Conservation (phyloP, 1,284 basidiomycete species). For the Earliella scabrosa region DNA sequence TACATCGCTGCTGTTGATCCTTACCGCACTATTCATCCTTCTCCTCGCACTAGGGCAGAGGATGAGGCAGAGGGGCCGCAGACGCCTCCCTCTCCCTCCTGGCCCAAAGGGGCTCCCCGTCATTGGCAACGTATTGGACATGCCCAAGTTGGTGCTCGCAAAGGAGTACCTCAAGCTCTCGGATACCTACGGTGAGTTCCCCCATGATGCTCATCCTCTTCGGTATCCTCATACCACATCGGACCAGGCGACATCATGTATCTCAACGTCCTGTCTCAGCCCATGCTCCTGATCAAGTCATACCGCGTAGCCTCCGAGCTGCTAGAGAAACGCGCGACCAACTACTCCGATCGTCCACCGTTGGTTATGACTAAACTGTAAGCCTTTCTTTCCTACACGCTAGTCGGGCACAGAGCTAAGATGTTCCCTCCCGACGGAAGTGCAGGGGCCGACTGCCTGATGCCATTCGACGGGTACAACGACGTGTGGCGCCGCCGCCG, state of each 20-base stretch:
- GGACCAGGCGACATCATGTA: constrained; percentile 10
- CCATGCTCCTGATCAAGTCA: constrained; percentile 9
- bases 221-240: not conserved
- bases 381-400: not conserved
- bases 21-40: too few relatives aligned
- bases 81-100: too few relatives aligned
- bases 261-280: constrained; percentile 7
- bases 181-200: not conserved
- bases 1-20: too few relatives aligned
- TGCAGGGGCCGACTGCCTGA: not conserved
- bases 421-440: too few relatives aligned
- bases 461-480: not conserved
- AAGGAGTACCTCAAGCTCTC: constrained; percentile 1
- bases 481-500: not conserved
- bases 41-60: too few relatives aligned
- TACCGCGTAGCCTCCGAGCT: constrained; percentile 1
- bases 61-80: too few relatives aligned
- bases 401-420: too few relatives aligned
- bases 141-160: not conserved
- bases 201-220: too few relatives aligned
- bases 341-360: constrained; percentile 21
- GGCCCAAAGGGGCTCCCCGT: constrained; percentile 3
- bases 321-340: constrained; percentile 4
- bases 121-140: constrained; percentile 3
- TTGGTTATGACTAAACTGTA: constrained; percentile 13